Evolutionary conservation across 441 rosid genomes (phyloP), one percentile per base, ranked within the genome.

Genomic region (Mallotus repandus): DNA sequence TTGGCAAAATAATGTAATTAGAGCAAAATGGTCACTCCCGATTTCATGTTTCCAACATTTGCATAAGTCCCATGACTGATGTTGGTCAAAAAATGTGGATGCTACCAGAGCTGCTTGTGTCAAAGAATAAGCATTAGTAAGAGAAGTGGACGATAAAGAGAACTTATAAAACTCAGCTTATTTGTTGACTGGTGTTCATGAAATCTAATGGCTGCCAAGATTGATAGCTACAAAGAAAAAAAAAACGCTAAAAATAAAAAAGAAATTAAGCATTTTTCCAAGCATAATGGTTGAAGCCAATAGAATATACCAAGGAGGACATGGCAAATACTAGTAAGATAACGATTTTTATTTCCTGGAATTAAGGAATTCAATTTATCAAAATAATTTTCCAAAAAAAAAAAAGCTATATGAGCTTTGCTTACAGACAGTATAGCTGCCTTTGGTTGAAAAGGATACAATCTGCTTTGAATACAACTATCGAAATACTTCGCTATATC

Each of bases 51-150:
- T 35, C 2, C 5, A n/a, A 6, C 0, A 25, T 22, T 3, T 50
- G 63, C 71, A 55, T 3, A 38, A n/a, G 1, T 5, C 46, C 14
- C 21, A 14, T 12, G 5, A 22, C 25, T 3, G 13, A 25, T 60
- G 18, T 18, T 71, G 58, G 68, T 71, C 74, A 52, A 16, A 62
- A 9, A 38, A 32, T 10, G 52, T 52, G 68, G 68, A 22, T 35
- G 75, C 41, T 13, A 38, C 38, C 5, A 9, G 43, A 15, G 35
- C 57, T 29, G 16, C 52, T 25, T 53, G 0, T 6, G 35, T 21
- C 41, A 13, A 21, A n/a, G 14, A 22, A 65, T n/a, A 65, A 48
- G 49, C 55, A 11, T 65, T 12, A 48, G 16, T 3, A 0, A 7
- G 11, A 2, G 19, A 52, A 67, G 5, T 25, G 41, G 6, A 45